Conservation (phyloP, 2,329 filamentous ascomycete genomes). For the Didymellaceae sp. region DNA sequence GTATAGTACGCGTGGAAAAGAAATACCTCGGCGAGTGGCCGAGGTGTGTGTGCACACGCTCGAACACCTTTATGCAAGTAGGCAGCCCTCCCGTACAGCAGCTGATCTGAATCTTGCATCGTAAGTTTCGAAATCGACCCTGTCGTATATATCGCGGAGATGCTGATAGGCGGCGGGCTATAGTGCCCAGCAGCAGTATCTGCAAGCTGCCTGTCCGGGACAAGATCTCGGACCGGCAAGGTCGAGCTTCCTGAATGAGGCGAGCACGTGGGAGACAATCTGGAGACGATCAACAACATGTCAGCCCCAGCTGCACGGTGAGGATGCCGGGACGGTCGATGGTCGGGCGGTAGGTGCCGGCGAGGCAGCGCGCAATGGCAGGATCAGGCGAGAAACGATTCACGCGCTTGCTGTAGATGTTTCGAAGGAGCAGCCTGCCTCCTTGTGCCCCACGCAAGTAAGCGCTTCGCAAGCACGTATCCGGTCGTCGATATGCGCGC, state of each 20-base stretch:
- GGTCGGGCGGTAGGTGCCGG: constrained; percentile 5
- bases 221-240: constrained; percentile 4
- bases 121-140: background rate
- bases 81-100: background rate
- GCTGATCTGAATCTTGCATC: background rate
- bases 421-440: background rate
- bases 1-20: background rate
- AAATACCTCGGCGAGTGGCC: background rate
- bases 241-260: constrained; percentile 5
- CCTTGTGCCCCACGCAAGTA: background rate
- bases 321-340: background rate
- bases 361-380: background rate
- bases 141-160: background rate
- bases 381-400: constrained; percentile 6
- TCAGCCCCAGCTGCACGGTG: constrained; percentile 6
- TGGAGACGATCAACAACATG: constrained; percentile 5
- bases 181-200: constrained; percentile 4
- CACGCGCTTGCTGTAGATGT: background rate
- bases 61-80: background rate
- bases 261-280: constrained; percentile 7
- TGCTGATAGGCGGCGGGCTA: constrained; percentile 16
- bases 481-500: background rate
- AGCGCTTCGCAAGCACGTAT: constrained; percentile 1
- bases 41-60: background rate
- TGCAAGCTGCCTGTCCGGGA: constrained; percentile 9